Percentiles rank a stretch among this genome's conserved stretches.
Conservation (phyloP, 176 grass and related monocot species). For the Avena insularis region DNA sequence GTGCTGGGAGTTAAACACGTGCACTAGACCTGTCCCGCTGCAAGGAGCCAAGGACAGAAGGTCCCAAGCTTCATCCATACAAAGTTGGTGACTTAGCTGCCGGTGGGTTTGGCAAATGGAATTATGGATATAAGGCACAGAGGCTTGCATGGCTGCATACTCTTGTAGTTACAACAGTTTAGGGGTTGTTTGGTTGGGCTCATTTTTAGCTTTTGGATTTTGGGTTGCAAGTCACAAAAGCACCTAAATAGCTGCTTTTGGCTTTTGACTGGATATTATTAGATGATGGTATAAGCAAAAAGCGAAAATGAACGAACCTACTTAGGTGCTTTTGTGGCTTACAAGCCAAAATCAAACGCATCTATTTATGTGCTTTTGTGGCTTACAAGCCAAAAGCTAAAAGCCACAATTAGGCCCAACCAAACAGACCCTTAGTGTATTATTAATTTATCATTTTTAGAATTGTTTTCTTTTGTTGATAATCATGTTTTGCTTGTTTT, state of each 20-base stretch:
- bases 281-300: too few species aligned
- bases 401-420: too few species aligned
- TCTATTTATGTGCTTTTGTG: too few species aligned
- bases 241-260: too few species aligned
- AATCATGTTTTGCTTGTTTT: conserved; percentile 9
- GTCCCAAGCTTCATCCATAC: background rate
- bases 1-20: background rate
- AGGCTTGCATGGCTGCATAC: background rate
- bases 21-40: background rate
- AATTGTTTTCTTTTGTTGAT: background rate
- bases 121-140: background rate
- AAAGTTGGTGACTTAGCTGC: background rate
- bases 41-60: background rate
- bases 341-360: too few species aligned
- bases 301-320: too few species aligned
- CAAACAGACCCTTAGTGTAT: background rate
- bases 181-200: too few species aligned
- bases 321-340: too few species aligned
- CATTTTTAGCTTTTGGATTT: too few species aligned
- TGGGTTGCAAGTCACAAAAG: too few species aligned
- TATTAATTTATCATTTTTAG: background rate
- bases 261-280: too few species aligned
- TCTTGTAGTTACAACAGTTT: background rate
- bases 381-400: too few species aligned
- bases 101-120: background rate